Evolutionary conservation across 352 stramenopile species (phyloP).

Genomic region (Thalassiosira mediterranea): DNA sequence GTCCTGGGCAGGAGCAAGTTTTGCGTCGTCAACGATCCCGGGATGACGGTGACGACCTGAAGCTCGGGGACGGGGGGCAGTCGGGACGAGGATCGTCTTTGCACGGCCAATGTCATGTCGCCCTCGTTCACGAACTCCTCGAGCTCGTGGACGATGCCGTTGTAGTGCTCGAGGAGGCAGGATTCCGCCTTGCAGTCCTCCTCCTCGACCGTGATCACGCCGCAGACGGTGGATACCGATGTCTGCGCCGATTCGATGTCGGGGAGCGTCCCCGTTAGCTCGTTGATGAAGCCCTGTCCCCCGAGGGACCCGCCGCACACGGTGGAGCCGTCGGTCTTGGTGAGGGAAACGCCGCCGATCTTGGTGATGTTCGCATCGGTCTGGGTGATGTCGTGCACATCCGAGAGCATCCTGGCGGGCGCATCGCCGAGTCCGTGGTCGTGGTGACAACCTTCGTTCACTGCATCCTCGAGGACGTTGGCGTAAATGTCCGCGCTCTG

Average conservation of each 20-base stretch:
- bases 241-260: slow-evolving; percentile 27
- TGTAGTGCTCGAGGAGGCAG: slow-evolving; percentile 32
- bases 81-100: slow-evolving; percentile 8
- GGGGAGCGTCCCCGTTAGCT: slow-evolving; percentile 27
- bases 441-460: slow-evolving; percentile 32
- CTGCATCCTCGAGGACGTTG: slow-evolving; percentile 47
- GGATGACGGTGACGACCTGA: slow-evolving; percentile 8
- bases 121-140: slow-evolving; percentile 29
- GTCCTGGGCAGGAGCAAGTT: slow-evolving; percentile 41
- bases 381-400: background rate
- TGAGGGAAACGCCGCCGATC: slow-evolving; percentile 39
- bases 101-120: slow-evolving; percentile 21
- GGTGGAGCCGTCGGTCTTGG: slow-evolving; percentile 31
- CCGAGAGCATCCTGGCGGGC: background rate
- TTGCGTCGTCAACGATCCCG: slow-evolving; percentile 3
- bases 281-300: slow-evolving; percentile 47
- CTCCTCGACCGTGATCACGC: slow-evolving; percentile 42
- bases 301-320: slow-evolving; percentile 40
- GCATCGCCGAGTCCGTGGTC: background rate
- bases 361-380: slow-evolving; percentile 44
- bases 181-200: slow-evolving; percentile 27
- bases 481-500: slow-evolving; percentile 51
- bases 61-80: slow-evolving; percentile 54
- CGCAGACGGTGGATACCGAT: slow-evolving; percentile 27
- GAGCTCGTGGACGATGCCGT: slow-evolving; percentile 21